Evolutionary conservation across 108 stramenopile genomes (phyloP).

Genomic region (Tribonema minus): DNA sequence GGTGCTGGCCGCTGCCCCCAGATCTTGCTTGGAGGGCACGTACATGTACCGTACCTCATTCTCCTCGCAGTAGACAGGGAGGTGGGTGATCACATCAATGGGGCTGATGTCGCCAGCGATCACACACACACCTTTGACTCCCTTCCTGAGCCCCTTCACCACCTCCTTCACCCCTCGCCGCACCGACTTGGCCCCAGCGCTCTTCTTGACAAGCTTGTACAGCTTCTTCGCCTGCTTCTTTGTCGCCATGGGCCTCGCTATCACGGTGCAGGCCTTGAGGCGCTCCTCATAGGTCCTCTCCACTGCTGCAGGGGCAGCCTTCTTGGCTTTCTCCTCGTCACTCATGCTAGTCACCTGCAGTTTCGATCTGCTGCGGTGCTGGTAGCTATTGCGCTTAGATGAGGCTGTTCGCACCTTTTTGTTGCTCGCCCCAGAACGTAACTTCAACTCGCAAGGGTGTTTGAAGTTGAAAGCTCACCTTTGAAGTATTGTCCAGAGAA

Average conservation of each 20-base stretch:
- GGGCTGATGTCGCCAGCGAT: slow-evolving; percentile 97
- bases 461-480: too few species aligned
- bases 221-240: slow-evolving; percentile 93
- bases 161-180: slow-evolving; percentile 97
- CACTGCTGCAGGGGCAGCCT: not conserved
- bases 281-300: slow-evolving; percentile 75
- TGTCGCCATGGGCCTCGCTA: slow-evolving; percentile 84
- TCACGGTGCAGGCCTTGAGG: slow-evolving; percentile 75
- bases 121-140: slow-evolving; percentile 81
- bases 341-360: slow-evolving; percentile 1
- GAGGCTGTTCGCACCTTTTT: too few species aligned
- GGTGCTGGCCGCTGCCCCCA: slow-evolving; percentile 92
- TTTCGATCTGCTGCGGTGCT: too few species aligned
- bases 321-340: slow-evolving; percentile 21
- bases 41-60: slow-evolving; percentile 89
- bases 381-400: too few species aligned
- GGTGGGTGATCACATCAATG: slow-evolving; percentile 88
- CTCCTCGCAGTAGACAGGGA: slow-evolving; percentile 91
- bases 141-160: slow-evolving; percentile 92
- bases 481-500: too few species aligned
- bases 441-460: too few species aligned
- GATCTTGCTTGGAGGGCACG: slow-evolving; percentile 90
- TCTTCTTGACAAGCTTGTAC: slow-evolving; percentile 95
- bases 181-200: slow-evolving; percentile 69
- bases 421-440: too few species aligned